Conservation (phyloP, 2,329 filamentous ascomycete genomes). For the Pseudocercospora pini-densiflorae region DNA sequence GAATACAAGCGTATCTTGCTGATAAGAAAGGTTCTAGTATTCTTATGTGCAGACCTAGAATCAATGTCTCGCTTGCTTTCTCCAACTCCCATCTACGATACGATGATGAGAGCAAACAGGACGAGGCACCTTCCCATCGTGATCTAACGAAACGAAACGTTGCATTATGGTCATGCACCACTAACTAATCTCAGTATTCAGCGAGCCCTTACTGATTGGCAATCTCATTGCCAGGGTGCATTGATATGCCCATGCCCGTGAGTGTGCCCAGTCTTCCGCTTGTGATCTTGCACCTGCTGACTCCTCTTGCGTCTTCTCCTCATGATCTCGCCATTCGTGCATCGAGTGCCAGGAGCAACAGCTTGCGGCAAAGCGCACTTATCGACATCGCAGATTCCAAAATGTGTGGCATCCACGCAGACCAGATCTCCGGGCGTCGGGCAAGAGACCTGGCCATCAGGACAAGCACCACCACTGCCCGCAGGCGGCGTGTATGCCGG, state of each 20-base stretch:
- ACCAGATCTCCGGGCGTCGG: slow-evolving; percentile 47
- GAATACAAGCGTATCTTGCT: neutral
- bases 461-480: slow-evolving; percentile 24
- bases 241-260: neutral
- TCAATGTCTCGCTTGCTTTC: neutral
- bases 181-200: neutral
- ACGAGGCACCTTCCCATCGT: neutral
- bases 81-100: neutral
- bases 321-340: slow-evolving; percentile 43
- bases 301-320: slow-evolving; percentile 17
- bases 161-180: neutral
- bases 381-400: slow-evolving; percentile 50
- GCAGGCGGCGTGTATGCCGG: slow-evolving; percentile 8
- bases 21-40: neutral
- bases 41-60: neutral
- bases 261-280: neutral
- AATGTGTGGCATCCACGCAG: slow-evolving; percentile 49
- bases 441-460: slow-evolving; percentile 41
- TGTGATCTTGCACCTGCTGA: neutral
- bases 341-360: slow-evolving; percentile 49
- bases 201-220: neutral
- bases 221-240: neutral
- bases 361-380: slow-evolving; percentile 47
- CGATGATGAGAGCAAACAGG: neutral
- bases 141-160: neutral